Base-by-base conservation (phyloP, 768 basidiomycete genomes). In the Leucocoprinus leucothites region DNA sequence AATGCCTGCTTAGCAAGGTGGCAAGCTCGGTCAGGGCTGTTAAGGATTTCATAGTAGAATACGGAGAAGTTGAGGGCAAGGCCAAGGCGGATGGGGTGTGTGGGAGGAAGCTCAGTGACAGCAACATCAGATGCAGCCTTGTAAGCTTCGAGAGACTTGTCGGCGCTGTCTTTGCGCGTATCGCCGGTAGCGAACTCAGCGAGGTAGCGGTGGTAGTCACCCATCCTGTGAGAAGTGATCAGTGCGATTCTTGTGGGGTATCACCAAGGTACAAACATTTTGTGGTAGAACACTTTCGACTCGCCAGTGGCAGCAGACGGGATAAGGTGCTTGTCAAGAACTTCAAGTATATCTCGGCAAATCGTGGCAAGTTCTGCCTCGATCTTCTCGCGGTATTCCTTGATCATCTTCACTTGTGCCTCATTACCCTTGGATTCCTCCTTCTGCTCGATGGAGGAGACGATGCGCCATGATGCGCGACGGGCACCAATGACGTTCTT, bases 401-500 rank as follows among this genome's bases (percentile, higher is more conserved):
- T 96, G 81, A 97, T 97, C 93, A 97, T 96, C 48, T 85, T 79
- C 58, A 98, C 93, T 74, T 98, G 94, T 47, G 86, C 87, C 70
- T 94, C 93, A 65, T 97, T 97, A 66, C 96, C 95, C 79, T 97
- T 97, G 58, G 91, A 90, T 79, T 97, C 94, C 81, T 98, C 95
- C 82, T 97, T 98, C 79, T 95, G 93, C 78, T 98, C 95, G 67
- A 98, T 97, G 46, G 94, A 96, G 58, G 94, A 97, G 42, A 98
- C 93, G 65, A 98, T 97, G 65, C 95, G 82, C 95, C 95, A 98
- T 18, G 94, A 96, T 16, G 95, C 94, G 71, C 96, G 92, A 64
- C 95, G 94, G 25, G 95, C 94, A 74, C 95, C 95, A 62, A 98
- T 98, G 58, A 97, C 94, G 74, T 98, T 98, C 89, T 98, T 98